These are phyloP conservation scores for Candida boleticola DNA, from an alignment of 805 yeast species.

Conservation along the genomic window DNA sequence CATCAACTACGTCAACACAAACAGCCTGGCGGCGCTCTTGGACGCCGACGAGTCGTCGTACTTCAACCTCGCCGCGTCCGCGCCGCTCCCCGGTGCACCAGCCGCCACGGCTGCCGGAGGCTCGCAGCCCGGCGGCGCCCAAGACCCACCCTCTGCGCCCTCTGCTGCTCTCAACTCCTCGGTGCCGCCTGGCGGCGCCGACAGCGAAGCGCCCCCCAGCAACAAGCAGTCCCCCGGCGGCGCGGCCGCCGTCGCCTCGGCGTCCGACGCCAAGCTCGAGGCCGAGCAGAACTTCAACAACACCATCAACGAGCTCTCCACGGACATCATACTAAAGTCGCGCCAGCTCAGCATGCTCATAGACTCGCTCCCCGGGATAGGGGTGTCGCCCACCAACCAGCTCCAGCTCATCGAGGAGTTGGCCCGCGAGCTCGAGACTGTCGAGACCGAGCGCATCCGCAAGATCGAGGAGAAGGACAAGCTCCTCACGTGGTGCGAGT, in stretches of 20 bases:
- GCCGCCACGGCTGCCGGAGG: constrained; percentile 13
- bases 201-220: constrained; percentile 9
- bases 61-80: constrained; percentile 60
- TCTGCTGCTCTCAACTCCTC: constrained; percentile 3
- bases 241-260: constrained; percentile 15
- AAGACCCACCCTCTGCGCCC: constrained; percentile 11
- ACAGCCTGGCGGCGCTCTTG: constrained; percentile 35
- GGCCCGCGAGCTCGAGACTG: constrained; percentile 57
- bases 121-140: constrained; percentile 28
- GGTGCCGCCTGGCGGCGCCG: constrained; percentile 4
- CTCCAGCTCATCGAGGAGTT: constrained; percentile 59
- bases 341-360: constrained; percentile 84
- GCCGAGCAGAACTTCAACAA: constrained; percentile 28
- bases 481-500: constrained; percentile 60
- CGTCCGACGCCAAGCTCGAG: constrained; percentile 14
- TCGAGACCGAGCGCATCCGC: constrained; percentile 55
- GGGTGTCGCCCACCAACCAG: constrained; percentile 76
- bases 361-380: constrained; percentile 90
- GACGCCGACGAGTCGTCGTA: constrained; percentile 59
- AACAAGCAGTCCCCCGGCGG: constrained; percentile 14
- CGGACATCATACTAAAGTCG: constrained; percentile 81
- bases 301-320: constrained; percentile 72
- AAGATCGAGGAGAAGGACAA: constrained; percentile 65
- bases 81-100: constrained; percentile 46
- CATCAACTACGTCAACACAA: constrained; percentile 58